phyloP scores from a whole-genome alignment of 2,329 filamentous ascomycete genomes.

The Elsinoe batatas region DNA sequence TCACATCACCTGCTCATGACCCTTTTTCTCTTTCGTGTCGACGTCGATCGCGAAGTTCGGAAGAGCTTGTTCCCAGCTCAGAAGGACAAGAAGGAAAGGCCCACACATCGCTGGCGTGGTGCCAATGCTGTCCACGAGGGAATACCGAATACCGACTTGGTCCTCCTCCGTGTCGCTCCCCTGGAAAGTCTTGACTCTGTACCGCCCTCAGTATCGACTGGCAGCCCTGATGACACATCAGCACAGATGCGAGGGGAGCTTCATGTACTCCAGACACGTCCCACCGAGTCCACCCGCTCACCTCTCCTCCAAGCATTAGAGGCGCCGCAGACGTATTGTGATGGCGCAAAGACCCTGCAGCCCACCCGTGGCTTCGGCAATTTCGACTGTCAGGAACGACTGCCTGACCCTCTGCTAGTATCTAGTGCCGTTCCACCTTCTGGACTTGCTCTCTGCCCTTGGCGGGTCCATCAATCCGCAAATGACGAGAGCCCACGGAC shows the following conservation, averaged over 20 bases:
- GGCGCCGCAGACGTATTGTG: neutral
- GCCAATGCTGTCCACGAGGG: neutral
- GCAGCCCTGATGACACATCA: neutral
- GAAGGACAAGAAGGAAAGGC: neutral
- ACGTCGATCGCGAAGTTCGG: neutral
- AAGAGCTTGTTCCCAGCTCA: neutral
- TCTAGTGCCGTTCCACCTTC: neutral
- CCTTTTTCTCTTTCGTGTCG: neutral
- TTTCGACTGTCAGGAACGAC: slow-evolving; percentile 7
- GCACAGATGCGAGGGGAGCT: neutral
- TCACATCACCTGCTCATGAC: neutral
- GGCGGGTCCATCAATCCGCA: neutral
- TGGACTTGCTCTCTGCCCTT: neutral
- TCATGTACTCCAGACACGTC: neutral
- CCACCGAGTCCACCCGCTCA: neutral
- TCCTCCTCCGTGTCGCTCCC: neutral
- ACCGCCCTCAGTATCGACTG: neutral
- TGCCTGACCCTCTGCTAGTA: neutral
- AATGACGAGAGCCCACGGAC: slow-evolving; percentile 2
- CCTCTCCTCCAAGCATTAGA: neutral
- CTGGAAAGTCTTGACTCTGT: neutral
- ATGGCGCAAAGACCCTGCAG: slow-evolving; percentile 2
- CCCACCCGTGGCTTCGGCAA: slow-evolving; percentile 6
- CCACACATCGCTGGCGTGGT: neutral
- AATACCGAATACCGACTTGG: neutral